Base-by-base conservation (phyloP, 371 early-diverging fungal species). In the Mortierella sp. region DNA sequence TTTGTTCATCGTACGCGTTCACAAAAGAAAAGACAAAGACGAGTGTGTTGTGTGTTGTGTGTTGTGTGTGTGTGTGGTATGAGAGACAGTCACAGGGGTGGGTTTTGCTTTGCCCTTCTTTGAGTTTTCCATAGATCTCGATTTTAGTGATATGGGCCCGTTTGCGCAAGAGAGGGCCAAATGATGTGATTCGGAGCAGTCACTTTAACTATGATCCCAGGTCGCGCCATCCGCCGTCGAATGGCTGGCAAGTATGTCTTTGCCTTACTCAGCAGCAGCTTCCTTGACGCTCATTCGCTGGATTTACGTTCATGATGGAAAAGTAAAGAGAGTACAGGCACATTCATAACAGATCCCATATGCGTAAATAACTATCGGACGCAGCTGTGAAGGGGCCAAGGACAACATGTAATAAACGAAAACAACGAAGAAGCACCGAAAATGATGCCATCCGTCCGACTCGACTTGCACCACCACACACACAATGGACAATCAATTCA, bases 371-470 rank as follows among this genome's bases (percentile, higher is more conserved):
- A 50, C 50, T 50, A 50, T 50, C 50, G 9, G 29, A 53, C 53
- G 29, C 53, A 50, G n/a, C 4, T 55, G 55, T 31, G 55, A 55
- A 34, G 65, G 40, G 48, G 48, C 47, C 43, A 63, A 64, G 14
- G 19, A n/a, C 53, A 61, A 50, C 10, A 71, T 40, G 44, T 9
- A 70, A 13, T 2, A 66, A 24, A 2, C 19, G 16, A 50, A 44
- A 64, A 50, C 48, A 50, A 13, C 63, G 39, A 63, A 50, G 71
- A 70, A 70, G 53, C 61, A 66, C 37, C 58, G 40, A 61, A 78
- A 78, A 79, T 79, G 79, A 79, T 79, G 79, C 79, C 79, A 79
- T 79, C 45, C 73, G 50, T 45, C 45, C 68, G 11, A 39, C 40
- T 6, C n/a, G 5, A 64, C 64, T 64, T n/a, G 64, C 64, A 64